Base-by-base conservation (phyloP, 345 rosid genomes). In the Odontarrhena argentea region DNA sequence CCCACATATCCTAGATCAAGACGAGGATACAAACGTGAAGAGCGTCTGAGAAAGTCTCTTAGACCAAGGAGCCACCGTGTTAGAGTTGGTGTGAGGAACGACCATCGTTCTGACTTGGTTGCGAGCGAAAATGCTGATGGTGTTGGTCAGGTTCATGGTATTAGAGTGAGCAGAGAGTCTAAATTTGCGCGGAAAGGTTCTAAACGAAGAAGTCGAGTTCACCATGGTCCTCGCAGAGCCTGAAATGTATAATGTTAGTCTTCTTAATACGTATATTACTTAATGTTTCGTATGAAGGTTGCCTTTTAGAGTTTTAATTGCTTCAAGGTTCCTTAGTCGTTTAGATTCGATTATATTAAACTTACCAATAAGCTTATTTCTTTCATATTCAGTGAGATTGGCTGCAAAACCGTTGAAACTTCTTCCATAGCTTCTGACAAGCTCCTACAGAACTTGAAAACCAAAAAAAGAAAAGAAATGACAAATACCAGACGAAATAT, bases 21-120 rank as follows among this genome's bases (percentile, higher is more conserved):
- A 54, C 48, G 40, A 43, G 64, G 6, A 64, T 60, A 70, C 26
- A 68, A 66, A 67, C 76, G 51, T 72, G 69, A 65, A 72, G 77
- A 50, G 45, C 85, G 78, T n/a, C 37, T 74, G 8, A 83, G 71
- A 59, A 83, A 59, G 68, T 61, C 85, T 67, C 41, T 80, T 60
- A 75, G 79, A 68, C 78, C 87, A 11, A 77, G 80, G 63, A 83
- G 63, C 54, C 79, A 64, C 48, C 68, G 80, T 41, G 65, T 78
- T 65, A 63, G 53, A 55, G 74, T 76, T 7, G 76, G 84, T 34
- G 51, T 79, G 10, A 60, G 71, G 44, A 73, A 71, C 75, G 77
- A 60, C 22, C 68, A 64, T 41, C 65, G 36, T 9, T 12, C 65
- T 63, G 68, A 65, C 35, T 64, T 5, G n/a, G 67, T 50, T 13